A percentile compares a stretch with the other conserved stretches of the same genome.
These are phyloP conservation scores for Vigna trinervia DNA, from an alignment of 306 rosid species.

Conservation along the genomic window DNA sequence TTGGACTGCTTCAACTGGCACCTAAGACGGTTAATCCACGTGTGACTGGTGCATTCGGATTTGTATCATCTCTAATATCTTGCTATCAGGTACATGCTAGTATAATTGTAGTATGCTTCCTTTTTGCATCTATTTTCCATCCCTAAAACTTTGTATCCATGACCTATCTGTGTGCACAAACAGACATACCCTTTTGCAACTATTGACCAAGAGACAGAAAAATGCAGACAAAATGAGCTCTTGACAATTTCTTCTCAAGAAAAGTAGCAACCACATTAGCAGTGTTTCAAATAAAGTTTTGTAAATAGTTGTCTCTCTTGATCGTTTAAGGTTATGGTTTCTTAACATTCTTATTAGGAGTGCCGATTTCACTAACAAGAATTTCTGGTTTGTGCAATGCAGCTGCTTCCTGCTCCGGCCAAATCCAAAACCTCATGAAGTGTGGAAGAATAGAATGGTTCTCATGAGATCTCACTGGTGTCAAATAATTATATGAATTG, in stretches of 20 bases:
- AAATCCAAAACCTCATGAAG: conserved; percentile 75
- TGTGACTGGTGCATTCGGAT: conserved; percentile 92
- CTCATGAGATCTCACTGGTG: conserved; percentile 36
- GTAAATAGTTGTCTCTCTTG: conserved; percentile 1
- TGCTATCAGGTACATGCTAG: conserved; percentile 83
- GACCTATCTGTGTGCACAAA: background rate
- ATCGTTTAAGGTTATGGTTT: background rate
- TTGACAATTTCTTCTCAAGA: background rate
- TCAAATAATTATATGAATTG: conserved; percentile 55
- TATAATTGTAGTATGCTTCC: conserved; percentile 21
- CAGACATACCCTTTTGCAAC: conserved; percentile 11
- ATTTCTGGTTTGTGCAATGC: conserved; percentile 50
- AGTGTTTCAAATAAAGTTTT: background rate
- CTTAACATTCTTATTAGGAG: conserved; percentile 18
- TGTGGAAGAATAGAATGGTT: conserved; percentile 35
- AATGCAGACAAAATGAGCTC: conserved; percentile 2
- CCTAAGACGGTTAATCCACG: conserved; percentile 92
- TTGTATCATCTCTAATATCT: conserved; percentile 82
- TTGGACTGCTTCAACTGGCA: conserved; percentile 89
- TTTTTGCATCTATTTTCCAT: conserved; percentile 37
- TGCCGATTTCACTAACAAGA: conserved; percentile 35
- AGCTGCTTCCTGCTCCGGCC: conserved; percentile 84
- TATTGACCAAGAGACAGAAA: background rate
- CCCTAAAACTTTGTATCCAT: conserved; percentile 2
- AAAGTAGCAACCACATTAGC: background rate